These are phyloP conservation scores for Phascolomyces articulosus DNA, from an alignment of 371 early-diverging fungal genomes.

Conservation along the genomic window DNA sequence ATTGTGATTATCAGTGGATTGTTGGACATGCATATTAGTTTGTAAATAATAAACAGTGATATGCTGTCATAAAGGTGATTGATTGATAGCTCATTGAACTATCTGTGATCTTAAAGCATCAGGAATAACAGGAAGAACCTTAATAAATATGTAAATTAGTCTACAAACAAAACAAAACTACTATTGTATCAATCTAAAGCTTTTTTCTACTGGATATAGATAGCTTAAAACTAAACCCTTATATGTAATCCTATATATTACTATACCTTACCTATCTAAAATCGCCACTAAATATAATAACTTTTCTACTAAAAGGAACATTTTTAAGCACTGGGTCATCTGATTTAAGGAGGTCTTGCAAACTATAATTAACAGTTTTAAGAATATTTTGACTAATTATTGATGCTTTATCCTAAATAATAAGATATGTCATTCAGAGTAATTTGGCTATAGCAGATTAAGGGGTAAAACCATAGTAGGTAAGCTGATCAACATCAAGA, in stretches of 20 bases:
- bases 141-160: too few relatives aligned
- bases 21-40: conserved; percentile 20
- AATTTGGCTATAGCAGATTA: conserved; percentile 11
- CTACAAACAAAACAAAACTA: too few relatives aligned
- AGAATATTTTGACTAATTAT: conserved; percentile 22
- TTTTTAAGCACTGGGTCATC: conserved; percentile 11
- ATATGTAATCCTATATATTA: too few relatives aligned
- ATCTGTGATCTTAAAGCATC: conserved; percentile 9
- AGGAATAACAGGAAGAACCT: conserved; percentile 1
- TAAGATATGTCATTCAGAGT: conserved; percentile 12
- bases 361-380: conserved; percentile 25
- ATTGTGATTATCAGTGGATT: neutral
- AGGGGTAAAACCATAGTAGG: neutral
- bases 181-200: too few relatives aligned
- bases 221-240: too few relatives aligned
- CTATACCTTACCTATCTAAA: conserved; percentile 8
- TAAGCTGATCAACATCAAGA: neutral
- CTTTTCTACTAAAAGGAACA: conserved; percentile 31
- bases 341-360: conserved; percentile 22
- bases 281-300: conserved; percentile 22
- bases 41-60: neutral
- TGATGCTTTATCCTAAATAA: conserved; percentile 41
- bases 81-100: neutral
- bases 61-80: neutral
- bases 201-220: too few relatives aligned